These are phyloP conservation scores for Fusarium sp. DNA, from an alignment of 2,329 filamentous ascomycete species.

Conservation along the genomic window DNA sequence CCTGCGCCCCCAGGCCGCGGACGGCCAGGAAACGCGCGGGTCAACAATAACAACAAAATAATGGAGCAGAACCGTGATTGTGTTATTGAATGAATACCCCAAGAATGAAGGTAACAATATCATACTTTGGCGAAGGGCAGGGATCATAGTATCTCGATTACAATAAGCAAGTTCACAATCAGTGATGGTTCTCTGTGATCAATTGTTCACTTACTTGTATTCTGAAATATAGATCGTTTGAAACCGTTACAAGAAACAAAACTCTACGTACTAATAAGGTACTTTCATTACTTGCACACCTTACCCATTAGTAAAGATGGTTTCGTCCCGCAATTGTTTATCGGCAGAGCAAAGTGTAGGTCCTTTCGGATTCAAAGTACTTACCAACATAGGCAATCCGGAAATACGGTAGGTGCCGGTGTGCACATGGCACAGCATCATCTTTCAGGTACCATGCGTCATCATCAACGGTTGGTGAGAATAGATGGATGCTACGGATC, in stretches of 20 bases:
- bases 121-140: background rate
- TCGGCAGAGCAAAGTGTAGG: background rate
- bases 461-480: conserved; percentile 16
- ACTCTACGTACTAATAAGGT: background rate
- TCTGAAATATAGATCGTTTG: background rate
- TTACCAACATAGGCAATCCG: conserved; percentile 19
- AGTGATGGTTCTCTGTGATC: background rate
- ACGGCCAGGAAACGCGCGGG: conserved; percentile 48
- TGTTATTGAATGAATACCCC: conserved; percentile 19
- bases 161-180: background rate
- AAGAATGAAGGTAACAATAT: conserved; percentile 12
- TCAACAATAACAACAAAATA: conserved; percentile 50
- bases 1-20: conserved; percentile 38
- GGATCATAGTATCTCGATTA: background rate
- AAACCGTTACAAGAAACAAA: conserved; percentile 1
- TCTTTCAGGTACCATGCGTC: conserved; percentile 22
- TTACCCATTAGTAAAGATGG: background rate
- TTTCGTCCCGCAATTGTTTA: background rate
- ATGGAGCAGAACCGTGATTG: conserved; percentile 32
- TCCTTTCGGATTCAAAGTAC: conserved; percentile 20
- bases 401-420: conserved; percentile 28
- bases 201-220: background rate
- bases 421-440: conserved; percentile 25
- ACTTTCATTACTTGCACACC: background rate
- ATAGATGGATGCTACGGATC: background rate